Conservation (phyloP, 2,329 filamentous ascomycete genomes). For the Rhinocladiella mackenziei region DNA sequence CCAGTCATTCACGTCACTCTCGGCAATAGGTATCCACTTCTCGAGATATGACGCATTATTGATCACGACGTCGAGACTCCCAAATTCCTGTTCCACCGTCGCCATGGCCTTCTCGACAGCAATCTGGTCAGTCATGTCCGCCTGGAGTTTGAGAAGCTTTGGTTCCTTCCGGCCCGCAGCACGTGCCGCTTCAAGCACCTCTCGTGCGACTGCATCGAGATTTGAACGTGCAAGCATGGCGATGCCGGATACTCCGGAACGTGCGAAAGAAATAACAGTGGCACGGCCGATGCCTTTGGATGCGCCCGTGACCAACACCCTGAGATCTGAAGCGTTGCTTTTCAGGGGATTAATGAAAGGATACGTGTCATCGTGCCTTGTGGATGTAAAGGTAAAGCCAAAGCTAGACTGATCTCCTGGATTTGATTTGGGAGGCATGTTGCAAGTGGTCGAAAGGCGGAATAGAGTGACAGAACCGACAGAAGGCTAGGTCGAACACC, state of each 20-base stretch:
- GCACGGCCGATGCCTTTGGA: constrained; percentile 36
- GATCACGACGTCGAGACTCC: constrained; percentile 27
- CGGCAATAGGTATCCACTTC: constrained; percentile 27
- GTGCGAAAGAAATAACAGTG: constrained; percentile 34
- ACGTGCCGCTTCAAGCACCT: constrained; percentile 38
- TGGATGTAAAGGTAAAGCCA: too few relatives aligned
- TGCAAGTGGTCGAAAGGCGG: too few relatives aligned
- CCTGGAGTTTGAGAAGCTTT: constrained; percentile 41
- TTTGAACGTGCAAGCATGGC: constrained; percentile 52
- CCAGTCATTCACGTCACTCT: constrained; percentile 40
- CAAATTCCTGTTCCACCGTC: constrained; percentile 34
- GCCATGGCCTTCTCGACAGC: constrained; percentile 38
- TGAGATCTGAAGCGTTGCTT: constrained; percentile 32
- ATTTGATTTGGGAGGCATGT: too few relatives aligned
- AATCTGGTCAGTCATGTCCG: constrained; percentile 42
- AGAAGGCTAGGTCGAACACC: too few relatives aligned
- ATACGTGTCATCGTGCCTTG: constrained; percentile 50
- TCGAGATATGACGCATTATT: constrained; percentile 29
- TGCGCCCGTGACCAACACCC: constrained; percentile 38
- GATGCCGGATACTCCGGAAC: constrained; percentile 43
- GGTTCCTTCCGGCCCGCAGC: constrained; percentile 37
- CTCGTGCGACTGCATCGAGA: constrained; percentile 38
- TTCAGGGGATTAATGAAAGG: constrained; percentile 44
- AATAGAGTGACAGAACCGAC: too few relatives aligned
- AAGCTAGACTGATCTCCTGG: too few relatives aligned